phyloP scores from a whole-genome alignment of 1,284 basidiomycete genomes.

The Pseudozyma pruni region DNA sequence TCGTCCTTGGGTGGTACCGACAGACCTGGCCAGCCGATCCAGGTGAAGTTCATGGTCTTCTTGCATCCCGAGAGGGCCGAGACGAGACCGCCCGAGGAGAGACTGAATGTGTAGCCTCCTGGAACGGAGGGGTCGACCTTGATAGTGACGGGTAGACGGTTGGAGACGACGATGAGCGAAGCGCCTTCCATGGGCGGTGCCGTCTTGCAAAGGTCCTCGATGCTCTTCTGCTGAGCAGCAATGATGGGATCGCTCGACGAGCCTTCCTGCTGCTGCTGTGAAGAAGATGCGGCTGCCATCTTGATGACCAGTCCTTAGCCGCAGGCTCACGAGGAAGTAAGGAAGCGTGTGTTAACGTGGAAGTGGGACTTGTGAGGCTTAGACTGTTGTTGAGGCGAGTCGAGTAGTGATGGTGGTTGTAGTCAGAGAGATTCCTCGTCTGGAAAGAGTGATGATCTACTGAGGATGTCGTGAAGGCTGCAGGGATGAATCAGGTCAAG shows the following conservation, averaged over 20 bases:
- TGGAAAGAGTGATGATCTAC: too few relatives aligned
- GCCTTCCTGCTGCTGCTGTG: slow-evolving; percentile 10
- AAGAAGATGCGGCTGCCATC: slow-evolving; percentile 25
- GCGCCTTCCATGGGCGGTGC: slow-evolving; percentile 37
- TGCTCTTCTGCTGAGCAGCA: slow-evolving; percentile 36
- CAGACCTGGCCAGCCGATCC: slow-evolving; percentile 68
- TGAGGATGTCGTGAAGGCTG: background rate
- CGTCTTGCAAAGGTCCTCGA: slow-evolving; percentile 31
- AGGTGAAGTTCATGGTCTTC: slow-evolving; percentile 66
- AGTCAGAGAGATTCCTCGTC: too few relatives aligned
- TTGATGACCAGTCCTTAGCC: background rate
- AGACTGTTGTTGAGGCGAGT: too few relatives aligned
- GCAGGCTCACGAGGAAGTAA: too few relatives aligned
- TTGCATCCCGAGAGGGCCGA: slow-evolving; percentile 65
- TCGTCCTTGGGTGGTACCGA: slow-evolving; percentile 56
- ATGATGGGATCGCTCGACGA: slow-evolving; percentile 17
- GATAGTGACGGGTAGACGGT: slow-evolving; percentile 79
- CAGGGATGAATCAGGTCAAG: too few relatives aligned
- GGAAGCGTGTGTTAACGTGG: too few relatives aligned
- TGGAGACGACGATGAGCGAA: slow-evolving; percentile 92
- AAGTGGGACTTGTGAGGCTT: too few relatives aligned
- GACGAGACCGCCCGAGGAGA: slow-evolving; percentile 66
- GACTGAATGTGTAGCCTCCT: slow-evolving; percentile 63
- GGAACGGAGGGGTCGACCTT: slow-evolving; percentile 60
- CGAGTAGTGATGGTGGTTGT: too few relatives aligned